Conservation (phyloP, 1,284 basidiomycete genomes). For the Erythrobasidium hasegawianum region DNA sequence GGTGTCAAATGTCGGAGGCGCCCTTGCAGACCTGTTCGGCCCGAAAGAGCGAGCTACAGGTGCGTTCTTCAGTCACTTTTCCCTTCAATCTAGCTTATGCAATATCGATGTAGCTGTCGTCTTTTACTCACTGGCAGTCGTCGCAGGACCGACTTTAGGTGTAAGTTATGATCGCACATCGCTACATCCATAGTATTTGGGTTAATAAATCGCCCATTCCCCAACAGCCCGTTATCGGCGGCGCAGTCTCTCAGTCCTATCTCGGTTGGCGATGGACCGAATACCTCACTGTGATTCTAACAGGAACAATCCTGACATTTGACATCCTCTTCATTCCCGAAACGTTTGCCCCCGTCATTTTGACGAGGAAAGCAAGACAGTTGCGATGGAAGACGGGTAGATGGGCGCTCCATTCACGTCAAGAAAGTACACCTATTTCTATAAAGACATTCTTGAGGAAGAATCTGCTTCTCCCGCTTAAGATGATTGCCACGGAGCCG, state of each 20-base stretch:
- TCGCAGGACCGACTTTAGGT: constrained; percentile 63
- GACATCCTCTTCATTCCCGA: constrained; percentile 57
- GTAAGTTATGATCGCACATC: too few relatives aligned
- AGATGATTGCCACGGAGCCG: constrained; percentile 48
- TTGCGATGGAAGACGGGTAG: constrained; percentile 55
- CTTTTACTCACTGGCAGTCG: constrained; percentile 62
- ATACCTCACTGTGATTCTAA: constrained; percentile 45
- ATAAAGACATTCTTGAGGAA: constrained; percentile 46
- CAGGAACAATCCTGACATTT: constrained; percentile 48
- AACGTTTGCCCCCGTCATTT: constrained; percentile 51
- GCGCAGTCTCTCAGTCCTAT: constrained; percentile 54
- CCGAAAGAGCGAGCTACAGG: constrained; percentile 58
- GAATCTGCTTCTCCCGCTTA: constrained; percentile 47
- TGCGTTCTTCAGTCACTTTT: constrained; percentile 50
- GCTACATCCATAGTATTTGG: too few relatives aligned
- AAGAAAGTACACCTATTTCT: constrained; percentile 46
- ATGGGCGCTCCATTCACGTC: constrained; percentile 42
- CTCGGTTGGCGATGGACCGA: constrained; percentile 50
- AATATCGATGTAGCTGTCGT: constrained; percentile 2
- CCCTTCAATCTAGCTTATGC: too few relatives aligned
- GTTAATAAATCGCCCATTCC: too few relatives aligned
- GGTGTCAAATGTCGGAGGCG: constrained; percentile 53
- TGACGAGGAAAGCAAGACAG: constrained; percentile 41
- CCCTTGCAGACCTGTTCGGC: constrained; percentile 30
- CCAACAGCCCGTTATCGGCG: constrained; percentile 55